Evolutionary conservation across 1,139 yeast genomes (phyloP), one percentile per base, ranked within the genome.

Genomic region (Kluyveromyces sp.): DNA sequence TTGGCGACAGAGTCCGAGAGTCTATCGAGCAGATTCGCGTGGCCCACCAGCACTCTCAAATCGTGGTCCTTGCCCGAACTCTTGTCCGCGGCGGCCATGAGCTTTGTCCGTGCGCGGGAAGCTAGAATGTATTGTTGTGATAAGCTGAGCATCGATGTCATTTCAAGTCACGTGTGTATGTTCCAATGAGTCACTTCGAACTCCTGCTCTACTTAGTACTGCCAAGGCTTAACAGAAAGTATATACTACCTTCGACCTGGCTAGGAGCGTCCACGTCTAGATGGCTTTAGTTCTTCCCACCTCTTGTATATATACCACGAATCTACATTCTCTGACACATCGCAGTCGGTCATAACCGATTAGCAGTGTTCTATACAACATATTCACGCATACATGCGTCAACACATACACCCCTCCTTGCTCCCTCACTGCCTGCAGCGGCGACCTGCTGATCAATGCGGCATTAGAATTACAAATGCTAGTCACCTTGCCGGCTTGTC

Each of bases 1-100:
- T 38, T 15, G 15, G 36, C 22, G 16, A 42, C 50, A 12, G 43
- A 46, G 18, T 52, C 54, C 33, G 54, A 48, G 16, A 58, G 39
- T 20, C 50, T 47, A 39, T 58, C 63, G 31, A 58, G 43, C 36
- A 58, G 43, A 43, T 58, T 58, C 1, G 63, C 63, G 43, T 58
- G 63, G 13, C 59, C 63, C 1, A 58, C 63, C n/a, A 58, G 43
- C 12, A 52, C 48, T 16, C 63, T 43, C 20, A 57, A 39, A 25
- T 58, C 50, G 31, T 46, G 49, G 31, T 56, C 58, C 36, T 49
- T 46, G 34, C 50, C 52, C 33, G 43, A 41, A n/a, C 39, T 33
- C 29, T 33, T 32, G 19, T 34, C 37, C 2, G 57, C 57, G 34
- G 56, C 55, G 12, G 39, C 34, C 38, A 53, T 33, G 16, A 55